These are phyloP conservation scores for Gracilaria domingensis DNA, from an alignment of 23 red algal species.

Conservation along the genomic window DNA sequence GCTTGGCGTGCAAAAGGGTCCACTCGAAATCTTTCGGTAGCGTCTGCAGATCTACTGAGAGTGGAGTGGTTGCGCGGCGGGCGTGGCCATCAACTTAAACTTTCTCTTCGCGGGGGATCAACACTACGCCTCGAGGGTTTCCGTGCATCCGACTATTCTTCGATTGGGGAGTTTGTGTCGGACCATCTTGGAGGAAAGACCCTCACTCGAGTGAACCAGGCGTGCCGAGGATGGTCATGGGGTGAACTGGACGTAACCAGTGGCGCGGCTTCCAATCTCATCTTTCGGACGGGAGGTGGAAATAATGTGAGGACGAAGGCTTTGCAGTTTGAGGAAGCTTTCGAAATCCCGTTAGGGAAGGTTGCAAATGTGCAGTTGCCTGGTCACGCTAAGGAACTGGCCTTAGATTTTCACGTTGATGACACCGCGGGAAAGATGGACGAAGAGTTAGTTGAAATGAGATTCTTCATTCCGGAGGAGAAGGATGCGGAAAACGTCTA, in stretches of 20 bases:
- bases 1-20: slow-evolving; percentile 84
- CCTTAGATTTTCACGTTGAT: slow-evolving; percentile 98
- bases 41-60: slow-evolving; percentile 50
- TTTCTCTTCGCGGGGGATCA: slow-evolving; percentile 55
- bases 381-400: slow-evolving; percentile 80
- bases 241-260: slow-evolving; percentile 74
- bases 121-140: slow-evolving; percentile 87
- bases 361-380: slow-evolving; percentile 91
- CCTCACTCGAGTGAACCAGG: slow-evolving; percentile 76
- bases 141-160: slow-evolving; percentile 46
- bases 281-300: slow-evolving; percentile 78
- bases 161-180: slow-evolving; percentile 57
- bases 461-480: slow-evolving; percentile 81
- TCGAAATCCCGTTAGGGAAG: slow-evolving; percentile 86
- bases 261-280: slow-evolving; percentile 57
- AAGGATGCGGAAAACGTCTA: slow-evolving; percentile 76
- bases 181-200: slow-evolving; percentile 37
- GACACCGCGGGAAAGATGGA: slow-evolving; percentile 92
- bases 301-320: slow-evolving; percentile 41
- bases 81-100: slow-evolving; percentile 80
- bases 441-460: slow-evolving; percentile 95
- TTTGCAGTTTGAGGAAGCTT: slow-evolving; percentile 76
- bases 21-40: slow-evolving; percentile 52
- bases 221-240: slow-evolving; percentile 82
- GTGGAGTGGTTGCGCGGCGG: slow-evolving; percentile 85